Conservation (phyloP, 495 filamentous ascomycete species). For the Daldinia vernicosa region DNA sequence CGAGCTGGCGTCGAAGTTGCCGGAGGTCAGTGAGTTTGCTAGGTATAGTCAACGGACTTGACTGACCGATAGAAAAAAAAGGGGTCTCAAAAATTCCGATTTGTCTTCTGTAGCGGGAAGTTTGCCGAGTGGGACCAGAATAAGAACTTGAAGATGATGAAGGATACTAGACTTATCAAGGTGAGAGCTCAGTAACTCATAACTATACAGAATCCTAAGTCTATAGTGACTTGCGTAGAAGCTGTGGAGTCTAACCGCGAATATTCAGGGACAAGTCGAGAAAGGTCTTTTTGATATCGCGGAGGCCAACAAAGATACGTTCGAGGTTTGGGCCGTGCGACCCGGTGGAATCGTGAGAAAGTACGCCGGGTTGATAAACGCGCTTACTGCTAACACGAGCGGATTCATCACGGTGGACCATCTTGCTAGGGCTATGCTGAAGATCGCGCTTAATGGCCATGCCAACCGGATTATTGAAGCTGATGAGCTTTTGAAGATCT, state of each 20-base stretch:
- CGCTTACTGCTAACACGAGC: slow-evolving; percentile 37
- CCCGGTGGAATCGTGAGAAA: slow-evolving; percentile 51
- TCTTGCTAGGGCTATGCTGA: slow-evolving; percentile 53
- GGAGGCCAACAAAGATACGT: slow-evolving; percentile 39
- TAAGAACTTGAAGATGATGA: slow-evolving; percentile 54
- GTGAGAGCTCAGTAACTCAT: slow-evolving; percentile 36
- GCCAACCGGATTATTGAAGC: slow-evolving; percentile 48
- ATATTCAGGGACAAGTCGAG: slow-evolving; percentile 53
- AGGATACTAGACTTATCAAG: slow-evolving; percentile 55
- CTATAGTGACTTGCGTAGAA: too few species aligned
- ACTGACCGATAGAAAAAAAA: too few species aligned
- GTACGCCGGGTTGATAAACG: slow-evolving; percentile 44
- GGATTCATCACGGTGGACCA: slow-evolving; percentile 49
- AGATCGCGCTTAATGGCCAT: slow-evolving; percentile 50
- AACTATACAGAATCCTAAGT: background rate
- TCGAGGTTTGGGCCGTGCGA: slow-evolving; percentile 46
- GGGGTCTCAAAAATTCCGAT: slow-evolving; percentile 54
- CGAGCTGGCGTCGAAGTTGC: slow-evolving; percentile 36
- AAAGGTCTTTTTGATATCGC: slow-evolving; percentile 49
- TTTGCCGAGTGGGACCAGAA: slow-evolving; percentile 57
- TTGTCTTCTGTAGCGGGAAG: slow-evolving; percentile 61
- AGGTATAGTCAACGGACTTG: too few species aligned
- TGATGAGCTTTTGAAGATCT: slow-evolving; percentile 43
- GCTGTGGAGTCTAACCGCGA: slow-evolving; percentile 5
- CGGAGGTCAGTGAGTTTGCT: background rate